phyloP scores from a whole-genome alignment of 768 basidiomycete species.

The Dentipellis fragilis region DNA sequence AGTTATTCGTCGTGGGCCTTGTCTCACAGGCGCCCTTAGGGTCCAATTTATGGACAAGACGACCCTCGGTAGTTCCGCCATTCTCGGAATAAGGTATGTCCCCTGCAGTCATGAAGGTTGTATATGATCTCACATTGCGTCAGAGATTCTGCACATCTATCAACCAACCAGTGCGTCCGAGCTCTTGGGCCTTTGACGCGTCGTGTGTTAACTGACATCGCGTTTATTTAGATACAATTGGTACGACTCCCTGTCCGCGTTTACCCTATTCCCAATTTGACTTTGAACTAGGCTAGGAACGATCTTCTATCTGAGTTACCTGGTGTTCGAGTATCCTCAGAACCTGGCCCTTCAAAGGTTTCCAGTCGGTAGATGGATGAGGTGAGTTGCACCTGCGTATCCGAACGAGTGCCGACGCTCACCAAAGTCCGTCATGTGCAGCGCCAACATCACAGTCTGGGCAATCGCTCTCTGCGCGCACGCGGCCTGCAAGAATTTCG shows the following conservation, averaged over 20 bases:
- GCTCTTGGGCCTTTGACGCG: background rate
- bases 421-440: conserved; percentile 15
- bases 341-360: conserved; percentile 63
- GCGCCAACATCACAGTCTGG: conserved; percentile 62
- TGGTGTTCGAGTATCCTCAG: conserved; percentile 66
- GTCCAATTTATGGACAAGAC: conserved; percentile 78
- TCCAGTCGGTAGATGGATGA: conserved; percentile 77
- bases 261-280: background rate
- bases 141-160: conserved; percentile 51
- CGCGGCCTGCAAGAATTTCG: conserved; percentile 65
- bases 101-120: background rate
- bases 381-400: conserved; percentile 23
- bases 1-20: background rate
- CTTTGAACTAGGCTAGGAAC: conserved; percentile 50
- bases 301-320: conserved; percentile 63
- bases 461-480: conserved; percentile 48
- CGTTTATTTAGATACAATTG: conserved; percentile 47
- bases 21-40: conserved; percentile 26
- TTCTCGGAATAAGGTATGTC: conserved; percentile 57
- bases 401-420: background rate
- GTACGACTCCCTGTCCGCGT: conserved; percentile 21
- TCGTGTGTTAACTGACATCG: background rate
- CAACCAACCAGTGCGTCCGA: conserved; percentile 47
- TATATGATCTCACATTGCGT: background rate
- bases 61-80: conserved; percentile 55